Evolutionary conservation across 139 green algal genomes (phyloP).

Genomic region (Volvox reticuliferus): DNA sequence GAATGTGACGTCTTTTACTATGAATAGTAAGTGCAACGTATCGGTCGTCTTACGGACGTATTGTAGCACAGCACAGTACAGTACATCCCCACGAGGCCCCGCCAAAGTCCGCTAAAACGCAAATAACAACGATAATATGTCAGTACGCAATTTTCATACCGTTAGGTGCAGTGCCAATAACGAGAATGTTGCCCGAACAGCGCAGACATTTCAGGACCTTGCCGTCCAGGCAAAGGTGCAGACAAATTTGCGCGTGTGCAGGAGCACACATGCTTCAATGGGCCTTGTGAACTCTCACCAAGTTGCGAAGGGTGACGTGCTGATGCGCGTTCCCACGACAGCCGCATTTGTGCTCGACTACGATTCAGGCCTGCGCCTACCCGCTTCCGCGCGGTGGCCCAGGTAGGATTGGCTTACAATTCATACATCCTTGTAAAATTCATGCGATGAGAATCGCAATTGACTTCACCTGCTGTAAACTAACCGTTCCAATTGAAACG

Average conservation of each 20-base stretch:
- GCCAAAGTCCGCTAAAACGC: no score
- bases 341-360: constrained; percentile 20
- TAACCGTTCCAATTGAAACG: no score
- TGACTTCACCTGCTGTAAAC: no score
- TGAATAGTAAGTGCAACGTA: no score
- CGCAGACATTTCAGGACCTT: not conserved
- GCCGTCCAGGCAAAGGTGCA: not conserved
- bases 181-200: not conserved
- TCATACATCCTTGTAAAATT: no score
- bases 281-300: not conserved
- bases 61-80: no score
- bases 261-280: not conserved
- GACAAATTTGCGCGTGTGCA: not conserved
- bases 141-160: not conserved
- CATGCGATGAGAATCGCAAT: no score
- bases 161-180: not conserved
- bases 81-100: no score
- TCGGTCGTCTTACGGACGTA: no score
- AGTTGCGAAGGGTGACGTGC: not conserved
- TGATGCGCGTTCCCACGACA: not conserved
- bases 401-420: no score
- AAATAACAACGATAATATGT: no score
- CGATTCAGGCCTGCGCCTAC: not conserved
- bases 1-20: no score
- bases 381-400: constrained; percentile 19